phyloP scores from a whole-genome alignment of 176 grass and related monocot genomes.

The Hyparrhenia diplandra region DNA sequence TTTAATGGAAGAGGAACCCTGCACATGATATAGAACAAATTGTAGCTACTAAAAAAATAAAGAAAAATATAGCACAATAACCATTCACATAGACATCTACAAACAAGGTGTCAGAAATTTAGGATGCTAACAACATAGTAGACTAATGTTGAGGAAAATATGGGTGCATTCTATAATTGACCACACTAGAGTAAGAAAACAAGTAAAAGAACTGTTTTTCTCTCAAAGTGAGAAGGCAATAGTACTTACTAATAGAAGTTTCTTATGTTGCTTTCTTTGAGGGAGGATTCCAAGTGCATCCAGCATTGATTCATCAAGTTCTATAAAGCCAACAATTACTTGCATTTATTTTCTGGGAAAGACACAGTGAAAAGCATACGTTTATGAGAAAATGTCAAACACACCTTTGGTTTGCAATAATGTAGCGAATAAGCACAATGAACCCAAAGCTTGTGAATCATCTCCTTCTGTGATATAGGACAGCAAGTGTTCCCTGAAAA shows the following conservation, averaged over 20 bases:
- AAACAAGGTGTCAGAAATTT: constrained; percentile 3
- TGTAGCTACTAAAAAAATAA: constrained; percentile 5
- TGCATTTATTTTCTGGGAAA: constrained; percentile 21
- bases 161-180: constrained; percentile 1
- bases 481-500: constrained; percentile 84
- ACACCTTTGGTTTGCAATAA: constrained; percentile 98
- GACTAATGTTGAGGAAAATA: constrained; percentile 17
- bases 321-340: constrained; percentile 39
- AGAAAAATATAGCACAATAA: not conserved
- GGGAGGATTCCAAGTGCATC: constrained; percentile 99
- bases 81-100: not conserved
- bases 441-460: constrained; percentile 84
- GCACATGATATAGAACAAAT: not conserved
- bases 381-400: constrained; percentile 6
- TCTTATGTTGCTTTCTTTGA: constrained; percentile 99
- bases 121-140: not conserved
- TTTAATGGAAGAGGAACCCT: not conserved
- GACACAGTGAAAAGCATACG: constrained; percentile 14
- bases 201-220: constrained; percentile 7
- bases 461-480: constrained; percentile 65
- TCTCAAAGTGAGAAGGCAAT: constrained; percentile 18
- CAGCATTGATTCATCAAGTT: constrained; percentile 95
- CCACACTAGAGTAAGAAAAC: constrained; percentile 20
- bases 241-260: constrained; percentile 79
- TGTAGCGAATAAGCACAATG: constrained; percentile 86